These are phyloP conservation scores for Xerocomellus intermedius DNA, from an alignment of 768 basidiomycete genomes.

Conservation along the genomic window DNA sequence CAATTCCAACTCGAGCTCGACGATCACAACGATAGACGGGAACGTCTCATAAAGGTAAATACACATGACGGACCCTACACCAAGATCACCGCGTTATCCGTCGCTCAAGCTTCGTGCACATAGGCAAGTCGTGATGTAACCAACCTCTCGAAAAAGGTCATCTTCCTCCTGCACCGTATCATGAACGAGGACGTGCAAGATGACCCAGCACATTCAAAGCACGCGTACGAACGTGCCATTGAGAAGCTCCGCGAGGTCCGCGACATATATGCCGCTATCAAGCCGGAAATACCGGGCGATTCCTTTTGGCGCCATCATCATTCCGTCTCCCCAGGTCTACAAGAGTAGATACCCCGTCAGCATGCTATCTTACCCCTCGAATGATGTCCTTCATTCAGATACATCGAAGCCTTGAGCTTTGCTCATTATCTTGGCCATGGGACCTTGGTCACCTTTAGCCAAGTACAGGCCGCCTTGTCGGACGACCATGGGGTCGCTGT, in stretches of 20 bases:
- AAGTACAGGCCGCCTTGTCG: slow-evolving; percentile 64
- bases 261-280: slow-evolving; percentile 58
- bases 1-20: slow-evolving; percentile 73
- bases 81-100: not conserved
- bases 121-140: slow-evolving; percentile 87
- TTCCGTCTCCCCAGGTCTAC: slow-evolving; percentile 75
- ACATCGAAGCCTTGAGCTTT: slow-evolving; percentile 91
- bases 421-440: slow-evolving; percentile 77
- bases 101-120: slow-evolving; percentile 3
- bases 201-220: slow-evolving; percentile 30
- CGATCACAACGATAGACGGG: slow-evolving; percentile 81
- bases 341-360: slow-evolving; percentile 49
- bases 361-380: slow-evolving; percentile 1
- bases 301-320: slow-evolving; percentile 77
- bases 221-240: slow-evolving; percentile 51
- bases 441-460: slow-evolving; percentile 60
- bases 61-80: slow-evolving; percentile 6
- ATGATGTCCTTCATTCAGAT: slow-evolving; percentile 38
- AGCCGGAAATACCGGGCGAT: slow-evolving; percentile 60
- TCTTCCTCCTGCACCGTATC: slow-evolving; percentile 87
- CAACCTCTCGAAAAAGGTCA: slow-evolving; percentile 87
- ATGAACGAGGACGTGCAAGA: slow-evolving; percentile 41
- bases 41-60: slow-evolving; percentile 83
- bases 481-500: slow-evolving; percentile 65
- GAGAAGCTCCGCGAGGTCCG: slow-evolving; percentile 69